Percentiles rank a stretch among this genome's conserved stretches.
Conservation (phyloP, 495 filamentous ascomycete genomes). For the Amphirosellinia nigrospora region DNA sequence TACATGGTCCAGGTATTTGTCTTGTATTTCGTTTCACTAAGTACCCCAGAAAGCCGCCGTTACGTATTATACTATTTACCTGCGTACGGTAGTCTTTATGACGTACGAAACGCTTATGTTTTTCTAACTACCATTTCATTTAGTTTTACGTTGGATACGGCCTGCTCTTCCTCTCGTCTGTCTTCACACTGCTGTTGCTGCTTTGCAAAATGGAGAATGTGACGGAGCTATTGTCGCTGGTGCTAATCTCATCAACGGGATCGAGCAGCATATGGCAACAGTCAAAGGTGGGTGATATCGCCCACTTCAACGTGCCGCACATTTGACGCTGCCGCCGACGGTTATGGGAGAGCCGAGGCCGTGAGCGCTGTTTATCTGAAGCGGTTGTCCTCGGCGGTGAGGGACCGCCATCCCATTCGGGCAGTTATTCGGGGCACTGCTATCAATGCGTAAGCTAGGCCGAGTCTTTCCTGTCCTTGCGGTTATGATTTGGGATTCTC, state of each 20-base stretch:
- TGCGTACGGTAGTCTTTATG: too few species aligned
- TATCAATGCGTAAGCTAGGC: not conserved
- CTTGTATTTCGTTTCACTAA: too few species aligned
- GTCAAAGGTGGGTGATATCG: not conserved
- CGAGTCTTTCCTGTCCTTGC: too few species aligned
- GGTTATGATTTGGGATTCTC: too few species aligned
- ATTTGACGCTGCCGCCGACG: not conserved
- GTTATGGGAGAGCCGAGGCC: not conserved
- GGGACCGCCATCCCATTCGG: not conserved
- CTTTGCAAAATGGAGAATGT: not conserved
- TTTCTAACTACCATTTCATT: too few species aligned
- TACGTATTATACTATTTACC: too few species aligned
- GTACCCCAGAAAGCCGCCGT: too few species aligned
- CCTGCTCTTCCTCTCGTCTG: not conserved
- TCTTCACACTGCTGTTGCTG: not conserved
- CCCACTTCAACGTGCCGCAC: not conserved
- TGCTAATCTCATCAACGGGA: not conserved
- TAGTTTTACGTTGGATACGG: not conserved
- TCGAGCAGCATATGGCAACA: not conserved
- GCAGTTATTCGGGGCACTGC: not conserved
- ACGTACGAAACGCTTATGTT: too few species aligned
- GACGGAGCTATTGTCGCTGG: not conserved
- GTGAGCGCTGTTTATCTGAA: not conserved
- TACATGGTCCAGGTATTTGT: too few species aligned
- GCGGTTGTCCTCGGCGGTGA: not conserved